A percentile compares a stretch with the other conserved stretches of the same genome.
Evolutionary conservation across 345 rosid genomes (phyloP).

Genomic region (Abelmoschus esculentus): DNA sequence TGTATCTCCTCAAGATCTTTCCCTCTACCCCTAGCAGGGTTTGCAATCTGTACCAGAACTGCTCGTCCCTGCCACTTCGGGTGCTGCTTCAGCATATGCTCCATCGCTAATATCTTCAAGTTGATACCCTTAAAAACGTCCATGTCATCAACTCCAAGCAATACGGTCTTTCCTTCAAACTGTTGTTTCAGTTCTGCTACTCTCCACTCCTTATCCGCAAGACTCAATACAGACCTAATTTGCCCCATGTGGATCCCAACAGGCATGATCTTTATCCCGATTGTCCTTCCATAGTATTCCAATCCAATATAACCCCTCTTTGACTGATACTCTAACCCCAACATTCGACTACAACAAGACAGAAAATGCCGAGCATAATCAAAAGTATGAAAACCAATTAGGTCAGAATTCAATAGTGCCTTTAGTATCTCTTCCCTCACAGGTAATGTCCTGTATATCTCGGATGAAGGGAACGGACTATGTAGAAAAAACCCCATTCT

Average conservation of each 20-base stretch:
- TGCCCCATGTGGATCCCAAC: constrained; percentile 78
- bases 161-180: constrained; percentile 58
- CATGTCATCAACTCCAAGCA: constrained; percentile 80
- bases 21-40: constrained; percentile 68
- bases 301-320: constrained; percentile 69
- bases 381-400: constrained; percentile 76
- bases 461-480: constrained; percentile 72
- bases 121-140: constrained; percentile 73
- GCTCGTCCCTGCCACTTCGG: constrained; percentile 66
- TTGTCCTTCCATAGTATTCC: constrained; percentile 70
- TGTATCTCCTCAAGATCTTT: constrained; percentile 61
- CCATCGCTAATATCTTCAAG: constrained; percentile 71
- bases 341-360: constrained; percentile 69
- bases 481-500: constrained; percentile 78
- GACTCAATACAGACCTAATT: constrained; percentile 55
- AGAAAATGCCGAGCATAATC: constrained; percentile 95
- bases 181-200: constrained; percentile 59
- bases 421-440: constrained; percentile 70
- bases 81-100: constrained; percentile 65
- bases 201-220: constrained; percentile 67
- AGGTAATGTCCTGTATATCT: constrained; percentile 67
- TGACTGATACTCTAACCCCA: constrained; percentile 68
- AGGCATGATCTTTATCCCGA: constrained; percentile 77
- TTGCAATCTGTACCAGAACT: constrained; percentile 59
- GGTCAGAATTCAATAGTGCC: constrained; percentile 65